A percentile compares a stretch with the other conserved stretches of the same genome.
Evolutionary conservation across 2,329 filamentous ascomycete species (phyloP).

Genomic region (Colletotrichum sublineola): DNA sequence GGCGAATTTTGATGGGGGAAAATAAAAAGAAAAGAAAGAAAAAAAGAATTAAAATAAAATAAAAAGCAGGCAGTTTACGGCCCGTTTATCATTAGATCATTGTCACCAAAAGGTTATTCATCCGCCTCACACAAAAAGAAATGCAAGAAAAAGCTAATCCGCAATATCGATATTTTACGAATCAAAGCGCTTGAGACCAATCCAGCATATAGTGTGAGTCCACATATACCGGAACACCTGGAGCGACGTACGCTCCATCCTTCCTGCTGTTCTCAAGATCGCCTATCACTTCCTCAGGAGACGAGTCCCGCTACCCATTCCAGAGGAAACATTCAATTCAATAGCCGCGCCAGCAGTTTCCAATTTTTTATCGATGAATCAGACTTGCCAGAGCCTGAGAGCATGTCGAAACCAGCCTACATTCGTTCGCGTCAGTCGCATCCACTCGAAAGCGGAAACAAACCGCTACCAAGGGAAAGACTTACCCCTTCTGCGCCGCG

Average conservation of each 20-base stretch:
- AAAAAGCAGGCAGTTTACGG: too few relatives aligned
- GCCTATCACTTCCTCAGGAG: not conserved
- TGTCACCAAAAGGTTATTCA: not conserved
- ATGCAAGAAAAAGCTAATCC: not conserved
- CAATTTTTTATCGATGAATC: not conserved
- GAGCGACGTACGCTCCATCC: not conserved
- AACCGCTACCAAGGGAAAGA: not conserved
- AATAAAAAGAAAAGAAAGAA: too few relatives aligned
- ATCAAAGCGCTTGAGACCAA: not conserved
- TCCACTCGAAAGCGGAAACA: not conserved
- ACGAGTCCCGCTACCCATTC: not conserved
- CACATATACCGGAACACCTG: not conserved
- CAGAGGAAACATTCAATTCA: not conserved
- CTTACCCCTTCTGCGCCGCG: not conserved
- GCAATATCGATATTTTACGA: not conserved
- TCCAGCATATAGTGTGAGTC: not conserved
- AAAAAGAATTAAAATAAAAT: too few relatives aligned
- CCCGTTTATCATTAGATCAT: not conserved
- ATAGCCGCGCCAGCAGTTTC: not conserved
- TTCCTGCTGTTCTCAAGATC: not conserved
- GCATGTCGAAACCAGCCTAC: slow-evolving; percentile 4
- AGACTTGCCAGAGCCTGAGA: not conserved
- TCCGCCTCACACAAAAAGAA: not conserved
- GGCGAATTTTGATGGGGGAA: not conserved
- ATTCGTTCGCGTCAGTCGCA: not conserved